Evolutionary conservation across 106 monocot genomes (phyloP), one percentile per base, ranked within the genome.

Genomic region (Acanthochlamys bracteata): DNA sequence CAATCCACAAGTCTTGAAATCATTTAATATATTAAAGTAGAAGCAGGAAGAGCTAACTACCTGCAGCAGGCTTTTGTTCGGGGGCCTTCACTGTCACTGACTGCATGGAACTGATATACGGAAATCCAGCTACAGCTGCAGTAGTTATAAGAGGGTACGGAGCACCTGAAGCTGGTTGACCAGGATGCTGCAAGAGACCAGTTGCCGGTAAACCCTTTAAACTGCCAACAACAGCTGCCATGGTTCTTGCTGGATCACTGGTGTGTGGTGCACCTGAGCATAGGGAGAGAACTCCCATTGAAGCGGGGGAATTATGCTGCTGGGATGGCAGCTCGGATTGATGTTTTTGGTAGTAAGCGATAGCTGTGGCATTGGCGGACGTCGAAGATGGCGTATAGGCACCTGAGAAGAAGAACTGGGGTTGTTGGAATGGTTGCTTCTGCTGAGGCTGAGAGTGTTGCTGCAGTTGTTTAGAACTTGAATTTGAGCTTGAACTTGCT

Each of bases 51-150:
- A 7, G 4, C 13, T 26, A 59, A 39, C 59, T 73, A 77, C 84
- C 81, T 19, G 79, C 70, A 7, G 82, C 71, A 60, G 79, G 69
- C 42, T 79, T 78, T 68, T 82, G 81, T 15, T 89, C 84, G 10
- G 61, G 59, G 1, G 75, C 67, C 74, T 89, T 89, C 41, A 71
- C 65, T 0, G 89, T 40, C 22, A 74, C 69, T 3, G 82, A 67
- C 17, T 78, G 71, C 72, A 82, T 61, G 1, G 70, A 41, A 40
- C 74, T 73, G 46, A 77, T 72, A 54, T 88, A 83, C 7, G 76
- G 65, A 24, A 84, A 84, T 0, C 52, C 72, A 53, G 60, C 49
- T 49, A 9, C 66, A 1, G 71, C 49, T 24, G 65, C 12, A 22
- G 55, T 55, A 19, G 69, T 16, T 55, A 74, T 65, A 23, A 60